Percentiles rank a stretch among this genome's conserved stretches.
phyloP scores from a whole-genome alignment of 2,329 filamentous ascomycete species.

The Pyrenochaeta sp. region DNA sequence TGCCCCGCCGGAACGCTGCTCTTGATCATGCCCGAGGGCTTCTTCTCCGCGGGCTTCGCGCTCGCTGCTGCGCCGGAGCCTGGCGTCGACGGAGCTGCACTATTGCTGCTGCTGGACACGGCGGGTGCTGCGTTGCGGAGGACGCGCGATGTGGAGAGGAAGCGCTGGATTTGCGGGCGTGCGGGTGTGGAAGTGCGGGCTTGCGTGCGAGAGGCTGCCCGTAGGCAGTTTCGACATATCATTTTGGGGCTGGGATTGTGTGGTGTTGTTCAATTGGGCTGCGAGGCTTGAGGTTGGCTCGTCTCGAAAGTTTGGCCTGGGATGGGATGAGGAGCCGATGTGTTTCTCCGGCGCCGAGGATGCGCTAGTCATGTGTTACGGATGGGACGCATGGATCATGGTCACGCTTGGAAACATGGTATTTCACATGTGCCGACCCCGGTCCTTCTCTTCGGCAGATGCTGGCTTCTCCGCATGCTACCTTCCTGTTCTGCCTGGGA shows the following conservation, averaged over 20 bases:
- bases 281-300: not conserved
- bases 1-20: conserved; percentile 71
- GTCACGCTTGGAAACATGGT: too few species aligned
- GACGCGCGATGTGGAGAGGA: conserved; percentile 33
- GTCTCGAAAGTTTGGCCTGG: conserved; percentile 24
- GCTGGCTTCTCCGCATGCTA: conserved; percentile 2
- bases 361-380: not conserved
- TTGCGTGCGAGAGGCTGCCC: conserved; percentile 42
- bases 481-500: conserved; percentile 7
- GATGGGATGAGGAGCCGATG: not conserved
- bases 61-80: too few species aligned
- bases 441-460: conserved; percentile 4
- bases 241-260: conserved; percentile 34
- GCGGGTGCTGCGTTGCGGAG: conserved; percentile 33
- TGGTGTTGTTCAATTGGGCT: conserved; percentile 8
- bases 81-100: too few species aligned
- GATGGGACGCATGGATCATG: too few species aligned
- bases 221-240: conserved; percentile 51
- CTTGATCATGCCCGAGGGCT: conserved; percentile 39
- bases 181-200: conserved; percentile 9
- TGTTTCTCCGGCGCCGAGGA: conserved; percentile 11
- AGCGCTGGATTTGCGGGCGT: conserved; percentile 26
- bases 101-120: too few species aligned
- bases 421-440: conserved; percentile 8
- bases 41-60: conserved; percentile 38